Evolutionary conservation across 257 asterid species (phyloP), one percentile per base, ranked within the genome.

Genomic region (Salvia splendens): DNA sequence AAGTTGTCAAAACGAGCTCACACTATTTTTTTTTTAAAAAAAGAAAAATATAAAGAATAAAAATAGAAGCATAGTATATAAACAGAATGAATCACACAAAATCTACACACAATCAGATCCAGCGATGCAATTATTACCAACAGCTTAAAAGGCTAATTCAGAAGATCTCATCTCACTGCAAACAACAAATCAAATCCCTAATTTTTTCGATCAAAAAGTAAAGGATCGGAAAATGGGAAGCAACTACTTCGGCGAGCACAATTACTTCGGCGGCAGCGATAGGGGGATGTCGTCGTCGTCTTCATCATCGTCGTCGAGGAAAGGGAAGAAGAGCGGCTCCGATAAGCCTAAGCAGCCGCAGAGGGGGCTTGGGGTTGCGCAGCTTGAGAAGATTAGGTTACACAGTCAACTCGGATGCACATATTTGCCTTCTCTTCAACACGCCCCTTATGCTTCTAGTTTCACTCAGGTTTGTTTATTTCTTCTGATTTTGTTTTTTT

Each of bases 291-390:
- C 82, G 0, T 77, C 94, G 2, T 78, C 91, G 2, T 75, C 87
- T 0, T 60, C 74, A 1, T 75, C 78, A 1, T 75, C 78, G 0
- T 79, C 85, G 4, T 78, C 89, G 42, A 81, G 91, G 48, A 87
- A 86, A 65, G 79, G 88, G 75, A 92, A 87, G 70, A 92, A 87
- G 75, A 75, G 41, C 49, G 55, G 75, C 59, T 82, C 92, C 0
- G 95, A 91, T 42, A 91, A 89, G 85, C 94, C 90, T 0, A 91
- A 91, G 17, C 96, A 89, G 60, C 98, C 98, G 2, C 98, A 89
- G 48, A 82, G 96, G 75, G 98, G 96, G 2, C 92, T 91, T 45
- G 96, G 98, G 33, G 96, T 89, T 79, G 96, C 98, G 4, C 96
- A 91, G 77, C 84, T 91, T 73, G 98, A 91, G 77, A 91, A 89